Evolutionary conservation across 805 yeast genomes (phyloP), one percentile per base, ranked within the genome.

Genomic region (Ogataea trehaloabstinens): DNA sequence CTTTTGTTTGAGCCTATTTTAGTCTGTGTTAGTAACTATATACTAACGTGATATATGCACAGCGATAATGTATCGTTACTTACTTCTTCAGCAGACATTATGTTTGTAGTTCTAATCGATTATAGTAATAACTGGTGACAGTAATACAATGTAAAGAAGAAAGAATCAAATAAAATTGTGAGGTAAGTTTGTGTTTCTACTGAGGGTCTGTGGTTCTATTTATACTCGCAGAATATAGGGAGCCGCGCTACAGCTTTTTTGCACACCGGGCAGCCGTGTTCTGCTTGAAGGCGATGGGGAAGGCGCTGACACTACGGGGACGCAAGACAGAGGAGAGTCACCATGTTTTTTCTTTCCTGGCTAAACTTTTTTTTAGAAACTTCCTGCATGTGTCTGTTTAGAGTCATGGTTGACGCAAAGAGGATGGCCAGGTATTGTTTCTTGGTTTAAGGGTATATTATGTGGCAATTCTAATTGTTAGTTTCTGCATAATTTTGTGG

Each of bases 21-120:
- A 20, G 5, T 37, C 39, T 12, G 37, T 27, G 30, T 27, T 27
- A 27, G 30, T 7, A 15, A 12, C n/a, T n/a, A n/a, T n/a, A n/a
- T n/a, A n/a, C n/a, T n/a, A n/a, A n/a, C n/a, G n/a, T n/a, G n/a
- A n/a, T n/a, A n/a, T n/a, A n/a, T n/a, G n/a, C n/a, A n/a, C n/a
- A n/a, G n/a, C n/a, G n/a, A n/a, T n/a, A n/a, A n/a, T n/a, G 27
- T 13, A 18, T 4, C 22, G 20, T 5, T 11, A 42, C 49, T 28
- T 38, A 45, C 48, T 39, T 48, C 52, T 43, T 48, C 52, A 24
- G 52, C 27, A 21, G 52, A 45, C 49, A 45, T 45, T 29, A 19
- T 31, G 2, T 25, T 25, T 8, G 24, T 27, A 4, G 6, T 19
- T 34, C 7, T n/a, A n/a, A n/a, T n/a, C n/a, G n/a, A n/a, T n/a